These are phyloP conservation scores for Chaetomium strumarium DNA, from an alignment of 2,329 filamentous ascomycete genomes.

Conservation along the genomic window DNA sequence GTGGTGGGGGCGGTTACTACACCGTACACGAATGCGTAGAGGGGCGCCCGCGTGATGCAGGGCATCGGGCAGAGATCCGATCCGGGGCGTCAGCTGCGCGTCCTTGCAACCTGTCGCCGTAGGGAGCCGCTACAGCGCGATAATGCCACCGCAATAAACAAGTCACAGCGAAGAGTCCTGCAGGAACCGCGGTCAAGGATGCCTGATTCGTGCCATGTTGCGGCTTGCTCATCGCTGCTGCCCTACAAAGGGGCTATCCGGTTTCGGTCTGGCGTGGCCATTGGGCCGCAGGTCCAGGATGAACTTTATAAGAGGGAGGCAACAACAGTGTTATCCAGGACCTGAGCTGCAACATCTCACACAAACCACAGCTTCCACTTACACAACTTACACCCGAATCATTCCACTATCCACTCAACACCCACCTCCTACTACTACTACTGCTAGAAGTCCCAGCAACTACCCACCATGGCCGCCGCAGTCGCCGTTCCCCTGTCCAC, in stretches of 20 bases:
- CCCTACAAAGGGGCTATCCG: constrained; percentile 13
- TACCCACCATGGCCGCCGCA: constrained; percentile 29
- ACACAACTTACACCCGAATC: no score
- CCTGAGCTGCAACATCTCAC: not conserved
- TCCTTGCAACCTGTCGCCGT: not conserved
- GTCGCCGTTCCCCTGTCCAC: constrained; percentile 32
- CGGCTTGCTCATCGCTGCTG: constrained; percentile 10
- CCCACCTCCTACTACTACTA: not conserved
- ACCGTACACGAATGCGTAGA: not conserved
- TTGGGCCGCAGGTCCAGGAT: not conserved
- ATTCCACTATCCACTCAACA: not conserved
- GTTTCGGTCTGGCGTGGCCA: not conserved
- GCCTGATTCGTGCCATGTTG: constrained; percentile 5
- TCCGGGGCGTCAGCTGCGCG: not conserved
- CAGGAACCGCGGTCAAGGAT: constrained; percentile 19
- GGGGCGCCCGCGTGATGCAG: constrained; percentile 6
- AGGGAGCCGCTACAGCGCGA: not conserved
- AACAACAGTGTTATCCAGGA: not conserved
- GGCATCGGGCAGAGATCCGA: not conserved
- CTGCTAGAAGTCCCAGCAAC: no score
- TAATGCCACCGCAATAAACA: constrained; percentile 3
- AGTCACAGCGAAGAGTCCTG: constrained; percentile 2
- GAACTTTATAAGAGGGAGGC: not conserved
- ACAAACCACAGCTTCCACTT: not conserved
- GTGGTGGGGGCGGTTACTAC: constrained; percentile 3